These are phyloP conservation scores for Colletotrichum trifolii DNA, from an alignment of 2,329 filamentous ascomycete genomes.

Conservation along the genomic window DNA sequence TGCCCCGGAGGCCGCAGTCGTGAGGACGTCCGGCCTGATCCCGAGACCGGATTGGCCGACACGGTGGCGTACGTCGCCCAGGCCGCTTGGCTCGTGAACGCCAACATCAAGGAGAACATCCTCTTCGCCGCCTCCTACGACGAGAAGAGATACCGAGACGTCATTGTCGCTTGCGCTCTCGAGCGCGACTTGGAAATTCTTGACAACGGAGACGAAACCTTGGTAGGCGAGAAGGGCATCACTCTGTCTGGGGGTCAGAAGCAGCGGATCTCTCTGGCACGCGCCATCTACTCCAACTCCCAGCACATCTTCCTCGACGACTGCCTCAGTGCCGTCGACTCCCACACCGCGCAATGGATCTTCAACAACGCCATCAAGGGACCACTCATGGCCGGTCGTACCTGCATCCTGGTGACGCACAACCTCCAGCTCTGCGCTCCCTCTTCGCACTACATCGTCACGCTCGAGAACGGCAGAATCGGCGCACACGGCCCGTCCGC, in stretches of 20 bases:
- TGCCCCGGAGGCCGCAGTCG: conserved; percentile 87
- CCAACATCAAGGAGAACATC: conserved; percentile 95
- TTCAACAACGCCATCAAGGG: conserved; percentile 93
- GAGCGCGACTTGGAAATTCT: conserved; percentile 93
- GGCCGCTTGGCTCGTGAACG: conserved; percentile 96
- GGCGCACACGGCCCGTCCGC: conserved; percentile 79
- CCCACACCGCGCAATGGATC: conserved; percentile 98
- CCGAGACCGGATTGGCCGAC: conserved; percentile 87
- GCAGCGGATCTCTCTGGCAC: conserved; percentile 95
- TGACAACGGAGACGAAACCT: conserved; percentile 89
- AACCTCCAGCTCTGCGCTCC: conserved; percentile 91
- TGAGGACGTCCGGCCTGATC: conserved; percentile 84
- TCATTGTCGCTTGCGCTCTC: conserved; percentile 90
- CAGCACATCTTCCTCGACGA: conserved; percentile 93
- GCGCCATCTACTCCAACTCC: conserved; percentile 95
- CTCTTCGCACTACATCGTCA: conserved; percentile 81
- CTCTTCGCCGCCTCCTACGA: conserved; percentile 86
- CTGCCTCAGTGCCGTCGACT: conserved; percentile 95
- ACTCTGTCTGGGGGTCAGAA: conserved; percentile 97
- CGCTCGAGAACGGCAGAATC: conserved; percentile 88
- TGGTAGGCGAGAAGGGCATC: conserved; percentile 97
- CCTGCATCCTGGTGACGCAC: conserved; percentile 95
- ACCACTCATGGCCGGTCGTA: conserved; percentile 86
- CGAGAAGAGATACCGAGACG: conserved; percentile 84
- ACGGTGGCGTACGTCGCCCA: conserved; percentile 97